phyloP scores from a whole-genome alignment of 139 green algal genomes.

The Micractinium sp. region DNA sequence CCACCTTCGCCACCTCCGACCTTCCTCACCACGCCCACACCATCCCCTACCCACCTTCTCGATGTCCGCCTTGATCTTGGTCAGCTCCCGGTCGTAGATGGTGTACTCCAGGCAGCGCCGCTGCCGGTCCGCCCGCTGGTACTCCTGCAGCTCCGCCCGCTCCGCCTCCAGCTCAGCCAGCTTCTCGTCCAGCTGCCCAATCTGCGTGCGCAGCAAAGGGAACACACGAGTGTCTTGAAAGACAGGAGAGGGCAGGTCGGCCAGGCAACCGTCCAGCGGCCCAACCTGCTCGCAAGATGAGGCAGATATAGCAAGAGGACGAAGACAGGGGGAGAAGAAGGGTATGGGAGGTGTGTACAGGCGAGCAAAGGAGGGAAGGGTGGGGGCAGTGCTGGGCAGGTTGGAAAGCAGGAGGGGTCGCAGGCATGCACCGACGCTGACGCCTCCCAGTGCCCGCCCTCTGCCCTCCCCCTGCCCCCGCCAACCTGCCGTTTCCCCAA shows the following conservation, averaged over 20 bases:
- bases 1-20: neutral
- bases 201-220: conserved; percentile 26
- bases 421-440: too few species aligned
- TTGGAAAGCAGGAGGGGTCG: too few species aligned
- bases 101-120: conserved; percentile 90
- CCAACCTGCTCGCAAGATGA: conserved; percentile 47
- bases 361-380: too few species aligned
- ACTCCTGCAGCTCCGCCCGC: conserved; percentile 88
- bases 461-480: neutral
- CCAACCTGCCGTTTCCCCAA: too few species aligned
- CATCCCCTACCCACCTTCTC: conserved; percentile 63
- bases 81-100: conserved; percentile 89
- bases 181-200: conserved; percentile 71
- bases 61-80: conserved; percentile 61
- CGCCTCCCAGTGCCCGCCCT: too few species aligned
- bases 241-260: too few species aligned
- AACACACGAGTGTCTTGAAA: too few species aligned
- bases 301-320: too few species aligned
- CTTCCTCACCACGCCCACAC: neutral
- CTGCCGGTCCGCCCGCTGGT: conserved; percentile 84
- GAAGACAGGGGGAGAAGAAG: too few species aligned
- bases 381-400: too few species aligned
- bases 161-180: conserved; percentile 84
- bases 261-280: conserved; percentile 73
- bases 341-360: too few species aligned